Percentiles rank a stretch among this genome's conserved stretches.
Conservation (phyloP, 306 rosid genomes). For the Vigna angularis region DNA sequence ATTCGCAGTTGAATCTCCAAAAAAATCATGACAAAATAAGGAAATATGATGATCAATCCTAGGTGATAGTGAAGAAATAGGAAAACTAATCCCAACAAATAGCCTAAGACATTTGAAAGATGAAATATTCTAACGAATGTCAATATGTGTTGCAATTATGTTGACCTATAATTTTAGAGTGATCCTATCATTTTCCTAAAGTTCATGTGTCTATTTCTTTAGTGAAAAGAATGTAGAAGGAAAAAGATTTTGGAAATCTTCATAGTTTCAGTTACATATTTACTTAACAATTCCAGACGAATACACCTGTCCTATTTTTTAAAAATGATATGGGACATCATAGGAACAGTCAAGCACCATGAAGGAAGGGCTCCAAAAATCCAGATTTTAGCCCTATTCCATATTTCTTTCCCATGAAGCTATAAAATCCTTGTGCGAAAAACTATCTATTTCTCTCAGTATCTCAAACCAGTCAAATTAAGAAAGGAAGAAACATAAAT, state of each 20-base stretch:
- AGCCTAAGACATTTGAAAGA: background rate
- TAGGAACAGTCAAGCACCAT: too few relatives aligned
- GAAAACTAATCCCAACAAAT: background rate
- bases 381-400: too few relatives aligned
- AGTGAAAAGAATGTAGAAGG: slow-evolving; percentile 6
- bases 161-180: slow-evolving; percentile 18
- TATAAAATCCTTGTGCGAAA: background rate
- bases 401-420: too few relatives aligned
- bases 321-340: too few relatives aligned
- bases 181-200: background rate
- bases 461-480: too few relatives aligned
- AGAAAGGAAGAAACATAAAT: background rate
- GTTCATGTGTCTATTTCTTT: slow-evolving; percentile 22
- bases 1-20: slow-evolving; percentile 4
- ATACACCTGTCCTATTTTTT: too few relatives aligned
- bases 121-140: background rate
- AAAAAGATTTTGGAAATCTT: slow-evolving; percentile 11
- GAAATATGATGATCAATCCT: slow-evolving; percentile 1
- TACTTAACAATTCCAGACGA: too few relatives aligned
- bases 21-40: background rate
- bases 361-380: too few relatives aligned
- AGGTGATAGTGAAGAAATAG: background rate
- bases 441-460: too few relatives aligned
- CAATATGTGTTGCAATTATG: background rate
- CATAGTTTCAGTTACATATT: background rate